Evolutionary conservation across 306 rosid genomes (phyloP), one percentile per base, ranked within the genome.

Genomic region (Fagus crenata): DNA sequence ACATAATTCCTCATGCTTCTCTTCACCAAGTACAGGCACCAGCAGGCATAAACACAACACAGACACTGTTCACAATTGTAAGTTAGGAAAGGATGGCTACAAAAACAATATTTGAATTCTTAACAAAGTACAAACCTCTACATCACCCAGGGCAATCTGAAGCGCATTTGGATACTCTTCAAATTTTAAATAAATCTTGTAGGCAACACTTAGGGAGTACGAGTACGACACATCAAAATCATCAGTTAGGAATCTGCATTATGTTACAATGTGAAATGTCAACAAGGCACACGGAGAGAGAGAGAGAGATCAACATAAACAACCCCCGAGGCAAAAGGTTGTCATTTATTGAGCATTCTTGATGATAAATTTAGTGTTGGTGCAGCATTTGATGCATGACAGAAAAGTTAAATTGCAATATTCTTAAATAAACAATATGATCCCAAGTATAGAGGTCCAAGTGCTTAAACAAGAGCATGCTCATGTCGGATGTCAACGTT

Each of bases 161-260:
- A 96, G 92, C 1, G 99, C 97, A 84, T 85, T 87, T 39, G 96
- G 85, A 85, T 87, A 96, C 80, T 96, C 97, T 82, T 89, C 92
- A 87, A 91, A 96, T 80, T 92, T 89, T 46, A 84, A 76, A 85
- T 96, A 86, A 72, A 91, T 89, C 82, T 74, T 61, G 77, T 86
- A 89, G 36, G 99, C 97, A 73, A 92, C 88, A 90, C 91, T 97
- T 91, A 88, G 77, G 73, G 28, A 22, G 28, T 22, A 22, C 28
- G 28, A 22, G 28, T 22, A 22, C 28, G 28, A 22, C 28, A 22
- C 28, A 92, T 97, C 76, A 92, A 65, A 89, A 83, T 95, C 97
- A 84, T 95, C 99, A 22, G 97, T 97, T 32, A 92, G 93, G 85
- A 91, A 96, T 80, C 98, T 96, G 91, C 71, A 84, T 65, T 53